Evolutionary conservation across 306 rosid genomes (phyloP).

Genomic region (Parietaria judaica): DNA sequence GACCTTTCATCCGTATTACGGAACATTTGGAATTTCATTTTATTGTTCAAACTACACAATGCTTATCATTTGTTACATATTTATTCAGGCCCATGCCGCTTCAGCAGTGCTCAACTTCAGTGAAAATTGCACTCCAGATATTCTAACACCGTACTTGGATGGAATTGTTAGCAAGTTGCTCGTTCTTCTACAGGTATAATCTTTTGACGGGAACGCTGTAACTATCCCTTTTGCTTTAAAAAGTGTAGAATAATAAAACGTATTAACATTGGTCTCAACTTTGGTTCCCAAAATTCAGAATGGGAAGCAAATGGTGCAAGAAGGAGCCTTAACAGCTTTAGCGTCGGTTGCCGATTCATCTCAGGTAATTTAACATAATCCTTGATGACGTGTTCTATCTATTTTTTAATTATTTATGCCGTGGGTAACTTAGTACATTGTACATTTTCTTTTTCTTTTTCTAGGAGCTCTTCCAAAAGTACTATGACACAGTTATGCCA

Average conservation of each 20-base stretch:
- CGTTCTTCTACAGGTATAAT: slow-evolving; percentile 81
- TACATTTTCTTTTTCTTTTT: slow-evolving; percentile 2
- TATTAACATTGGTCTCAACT: slow-evolving; percentile 3
- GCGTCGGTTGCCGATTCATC: slow-evolving; percentile 99
- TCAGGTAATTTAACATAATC: slow-evolving; percentile 48
- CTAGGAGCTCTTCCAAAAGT: slow-evolving; percentile 92
- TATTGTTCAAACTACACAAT: no score
- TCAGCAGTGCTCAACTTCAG: slow-evolving; percentile 99
- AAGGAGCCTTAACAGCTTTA: slow-evolving; percentile 95
- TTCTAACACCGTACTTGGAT: slow-evolving; percentile 83
- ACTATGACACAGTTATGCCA: slow-evolving; percentile 96
- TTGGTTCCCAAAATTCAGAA: slow-evolving; percentile 41
- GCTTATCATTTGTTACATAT: slow-evolving; percentile 7
- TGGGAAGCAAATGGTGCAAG: slow-evolving; percentile 99
- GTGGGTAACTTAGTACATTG: slow-evolving; percentile 20
- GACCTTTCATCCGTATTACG: no score
- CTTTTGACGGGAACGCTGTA: neutral
- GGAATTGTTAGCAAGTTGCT: slow-evolving; percentile 91
- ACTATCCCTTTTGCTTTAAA: neutral
- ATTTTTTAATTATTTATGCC: no score
- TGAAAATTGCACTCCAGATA: slow-evolving; percentile 92
- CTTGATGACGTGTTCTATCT: neutral
- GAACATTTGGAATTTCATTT: no score
- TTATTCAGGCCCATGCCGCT: slow-evolving; percentile 96
- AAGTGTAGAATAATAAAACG: slow-evolving; percentile 1